Percentiles rank a stretch among this genome's conserved stretches.
phyloP scores from a whole-genome alignment of 2,329 filamentous ascomycete species.

The Botryotinia calthae region DNA sequence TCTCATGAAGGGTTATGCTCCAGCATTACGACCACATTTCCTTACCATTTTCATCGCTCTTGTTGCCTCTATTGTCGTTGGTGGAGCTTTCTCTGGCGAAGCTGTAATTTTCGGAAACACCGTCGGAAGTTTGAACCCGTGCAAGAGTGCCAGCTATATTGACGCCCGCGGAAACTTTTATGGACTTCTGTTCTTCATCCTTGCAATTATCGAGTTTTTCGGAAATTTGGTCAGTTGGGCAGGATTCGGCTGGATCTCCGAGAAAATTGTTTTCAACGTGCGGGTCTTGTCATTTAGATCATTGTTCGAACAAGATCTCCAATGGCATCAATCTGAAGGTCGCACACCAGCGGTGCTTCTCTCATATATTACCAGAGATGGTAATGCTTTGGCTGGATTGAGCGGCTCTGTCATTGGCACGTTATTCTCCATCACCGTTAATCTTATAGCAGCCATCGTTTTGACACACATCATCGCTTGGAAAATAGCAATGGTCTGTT shows the following conservation, averaged over 20 bases:
- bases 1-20: slow-evolving; percentile 20
- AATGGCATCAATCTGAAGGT: slow-evolving; percentile 68
- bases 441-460: slow-evolving; percentile 65
- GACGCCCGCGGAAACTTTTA: slow-evolving; percentile 39
- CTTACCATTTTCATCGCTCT: slow-evolving; percentile 40
- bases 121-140: slow-evolving; percentile 51
- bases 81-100: slow-evolving; percentile 52
- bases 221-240: slow-evolving; percentile 59
- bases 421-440: slow-evolving; percentile 64
- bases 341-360: slow-evolving; percentile 62
- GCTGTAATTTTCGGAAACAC: slow-evolving; percentile 56
- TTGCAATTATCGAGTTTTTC: slow-evolving; percentile 57
- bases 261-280: slow-evolving; percentile 63
- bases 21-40: slow-evolving; percentile 21
- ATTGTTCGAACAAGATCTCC: slow-evolving; percentile 61
- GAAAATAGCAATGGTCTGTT: slow-evolving; percentile 64
- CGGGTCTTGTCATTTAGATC: slow-evolving; percentile 53
- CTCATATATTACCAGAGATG: slow-evolving; percentile 67
- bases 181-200: slow-evolving; percentile 47
- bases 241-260: slow-evolving; percentile 54
- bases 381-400: slow-evolving; percentile 63
- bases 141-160: slow-evolving; percentile 34
- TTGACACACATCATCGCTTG: slow-evolving; percentile 69
- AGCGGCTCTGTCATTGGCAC: slow-evolving; percentile 69
- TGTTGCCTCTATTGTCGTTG: slow-evolving; percentile 52